A percentile compares a stretch with the other conserved stretches of the same genome.
Evolutionary conservation across 2,329 filamentous ascomycete genomes (phyloP).

Genomic region (Stemphylium lycopersici): DNA sequence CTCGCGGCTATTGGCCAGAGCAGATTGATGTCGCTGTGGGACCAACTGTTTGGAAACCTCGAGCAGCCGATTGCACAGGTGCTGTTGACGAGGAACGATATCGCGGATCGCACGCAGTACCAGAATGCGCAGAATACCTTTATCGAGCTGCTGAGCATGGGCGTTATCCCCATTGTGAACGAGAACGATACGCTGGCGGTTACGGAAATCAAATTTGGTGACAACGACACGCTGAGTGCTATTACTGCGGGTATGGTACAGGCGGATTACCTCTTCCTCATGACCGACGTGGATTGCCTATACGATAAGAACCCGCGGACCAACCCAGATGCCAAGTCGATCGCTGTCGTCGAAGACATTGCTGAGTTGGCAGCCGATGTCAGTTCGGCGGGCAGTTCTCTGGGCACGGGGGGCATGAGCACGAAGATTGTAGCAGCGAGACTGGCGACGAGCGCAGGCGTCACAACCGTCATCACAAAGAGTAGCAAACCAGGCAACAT

Average conservation of each 20-base stretch:
- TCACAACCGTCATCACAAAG: conserved; percentile 93
- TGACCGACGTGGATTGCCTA: conserved; percentile 98
- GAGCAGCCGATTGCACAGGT: conserved; percentile 94
- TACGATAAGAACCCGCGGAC: conserved; percentile 95
- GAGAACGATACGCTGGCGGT: conserved; percentile 98
- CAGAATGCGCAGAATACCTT: conserved; percentile 97
- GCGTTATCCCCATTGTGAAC: conserved; percentile 97
- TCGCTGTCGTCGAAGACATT: conserved; percentile 93
- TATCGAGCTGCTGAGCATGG: conserved; percentile 86
- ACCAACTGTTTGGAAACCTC: conserved; percentile 86
- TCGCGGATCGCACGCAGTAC: conserved; percentile 94
- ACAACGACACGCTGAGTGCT: conserved; percentile 96
- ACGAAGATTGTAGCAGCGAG: conserved; percentile 96
- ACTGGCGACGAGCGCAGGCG: conserved; percentile 89
- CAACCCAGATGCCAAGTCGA: conserved; percentile 83
- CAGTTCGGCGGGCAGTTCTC: conserved; percentile 82
- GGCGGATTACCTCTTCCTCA: conserved; percentile 93
- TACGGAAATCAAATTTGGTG: conserved; percentile 98
- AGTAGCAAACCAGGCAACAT: conserved; percentile 96
- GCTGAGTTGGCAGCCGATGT: conserved; percentile 82
- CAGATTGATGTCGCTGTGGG: conserved; percentile 93
- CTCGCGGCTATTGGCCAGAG: conserved; percentile 96
- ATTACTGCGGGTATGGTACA: conserved; percentile 98
- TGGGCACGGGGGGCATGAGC: conserved; percentile 96
- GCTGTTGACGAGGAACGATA: conserved; percentile 91